Conservation (phyloP, 1,284 basidiomycete species). For the Nidula niveotomentosa region DNA sequence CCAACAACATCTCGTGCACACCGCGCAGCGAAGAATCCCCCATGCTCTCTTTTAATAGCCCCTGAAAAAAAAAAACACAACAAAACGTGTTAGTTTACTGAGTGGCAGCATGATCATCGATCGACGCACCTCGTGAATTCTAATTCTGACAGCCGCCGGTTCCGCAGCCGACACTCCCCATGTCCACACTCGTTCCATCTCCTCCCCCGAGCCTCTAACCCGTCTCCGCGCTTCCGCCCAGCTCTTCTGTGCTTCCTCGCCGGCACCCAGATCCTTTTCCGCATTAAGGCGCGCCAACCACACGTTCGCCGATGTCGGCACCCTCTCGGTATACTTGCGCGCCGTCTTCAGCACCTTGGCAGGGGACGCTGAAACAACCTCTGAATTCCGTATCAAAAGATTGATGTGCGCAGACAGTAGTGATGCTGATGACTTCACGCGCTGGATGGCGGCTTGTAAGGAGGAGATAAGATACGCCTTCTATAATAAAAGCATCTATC, state of each 20-base stretch:
- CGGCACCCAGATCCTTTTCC: slow-evolving; percentile 36
- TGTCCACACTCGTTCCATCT: slow-evolving; percentile 42
- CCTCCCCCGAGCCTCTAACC: slow-evolving; percentile 29
- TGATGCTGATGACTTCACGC: slow-evolving; percentile 27
- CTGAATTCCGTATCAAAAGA: slow-evolving; percentile 33
- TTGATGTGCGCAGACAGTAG: slow-evolving; percentile 48
- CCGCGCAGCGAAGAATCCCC: slow-evolving; percentile 33
- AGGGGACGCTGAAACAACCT: slow-evolving; percentile 24
- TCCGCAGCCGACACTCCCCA: slow-evolving; percentile 41
- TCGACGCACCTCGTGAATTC: slow-evolving; percentile 40
- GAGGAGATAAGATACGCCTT: slow-evolving; percentile 51
- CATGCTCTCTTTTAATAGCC: slow-evolving; percentile 49
- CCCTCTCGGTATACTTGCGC: slow-evolving; percentile 40
- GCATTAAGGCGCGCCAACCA: slow-evolving; percentile 56
- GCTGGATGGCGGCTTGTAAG: slow-evolving; percentile 42
- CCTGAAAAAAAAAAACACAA: slow-evolving; percentile 29
- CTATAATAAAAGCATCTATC: slow-evolving; percentile 13
- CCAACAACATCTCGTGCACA: slow-evolving; percentile 48
- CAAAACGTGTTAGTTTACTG: too few species aligned
- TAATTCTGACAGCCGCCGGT: slow-evolving; percentile 17
- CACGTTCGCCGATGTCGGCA: slow-evolving; percentile 33
- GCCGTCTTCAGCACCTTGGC: slow-evolving; percentile 39
- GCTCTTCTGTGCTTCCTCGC: slow-evolving; percentile 21
- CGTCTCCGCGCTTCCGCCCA: slow-evolving; percentile 43
- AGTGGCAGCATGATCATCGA: too few species aligned